Evolutionary conservation across 805 yeast genomes (phyloP), one percentile per base, ranked within the genome.

Genomic region (Candida palmyrensis): DNA sequence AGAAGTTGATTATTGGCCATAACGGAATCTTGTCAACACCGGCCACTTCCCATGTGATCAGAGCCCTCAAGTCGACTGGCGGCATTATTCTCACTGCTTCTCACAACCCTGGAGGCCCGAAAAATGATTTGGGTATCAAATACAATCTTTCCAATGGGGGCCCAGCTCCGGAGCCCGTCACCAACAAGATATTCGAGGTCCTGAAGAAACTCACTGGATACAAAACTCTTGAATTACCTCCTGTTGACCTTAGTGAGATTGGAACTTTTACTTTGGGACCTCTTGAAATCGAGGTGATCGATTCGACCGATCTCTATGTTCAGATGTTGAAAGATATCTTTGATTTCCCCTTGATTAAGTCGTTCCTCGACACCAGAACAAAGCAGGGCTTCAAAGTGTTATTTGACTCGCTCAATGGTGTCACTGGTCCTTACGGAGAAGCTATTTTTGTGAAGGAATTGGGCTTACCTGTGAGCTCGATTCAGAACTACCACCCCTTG

Each of bases 21-120:
- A 52, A 82, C 49, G 97, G 97, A 14, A 70, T 92, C 38, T 68
- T 92, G 33, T 85, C 96, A 14, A 92, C 98, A 3, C 98, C 97
- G 1, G 97, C 97, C 12, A 90, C 96, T 14, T 85, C 96, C n/a
- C 86, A 88, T 54, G 67, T 92, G 37, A 92, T 90, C 48, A 77
- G 98, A 59, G 75, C 78, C 39, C 61, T 59, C 30, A 70, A 73
- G 22, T 77, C 81, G 38, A 87, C 96, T 9, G 98, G 97, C 41
- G 97, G 97, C 41, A 90, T 90, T 62, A 86, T 92, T 45, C 70
- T 90, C 52, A 90, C 98, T 6, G 97, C 97, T 2, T 82, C 95
- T 16, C 98, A 90, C 62, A 90, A 90, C 61, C 98, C 98, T 12
- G 98, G 98, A 56, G 97, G 97, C 6, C 96, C 96, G 37, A 63